Conservation (phyloP, 2,329 filamentous ascomycete species). For the Botrytis tulipae region DNA sequence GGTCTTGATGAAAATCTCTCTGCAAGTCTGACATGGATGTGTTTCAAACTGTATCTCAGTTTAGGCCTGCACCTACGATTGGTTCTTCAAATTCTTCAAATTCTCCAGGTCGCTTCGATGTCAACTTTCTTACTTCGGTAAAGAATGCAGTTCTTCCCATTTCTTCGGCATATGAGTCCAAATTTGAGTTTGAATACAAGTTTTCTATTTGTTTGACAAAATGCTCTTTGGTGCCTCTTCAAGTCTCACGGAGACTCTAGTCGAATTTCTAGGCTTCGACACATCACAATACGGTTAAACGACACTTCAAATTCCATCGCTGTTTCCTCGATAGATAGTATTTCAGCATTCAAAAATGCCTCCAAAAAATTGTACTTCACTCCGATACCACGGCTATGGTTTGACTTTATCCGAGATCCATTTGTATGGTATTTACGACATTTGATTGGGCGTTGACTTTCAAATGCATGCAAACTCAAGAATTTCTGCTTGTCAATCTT, state of each 20-base stretch:
- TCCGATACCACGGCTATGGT: neutral
- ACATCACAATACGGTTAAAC: neutral
- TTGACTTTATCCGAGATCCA: neutral
- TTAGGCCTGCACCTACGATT: neutral
- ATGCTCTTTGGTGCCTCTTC: neutral
- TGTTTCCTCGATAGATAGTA: neutral
- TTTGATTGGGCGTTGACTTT: neutral
- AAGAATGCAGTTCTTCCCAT: neutral
- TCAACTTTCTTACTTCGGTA: constrained; percentile 1
- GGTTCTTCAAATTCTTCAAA: neutral
- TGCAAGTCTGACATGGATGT: neutral
- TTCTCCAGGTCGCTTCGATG: neutral
- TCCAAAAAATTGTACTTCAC: neutral
- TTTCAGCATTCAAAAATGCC: neutral
- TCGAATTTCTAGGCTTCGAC: neutral
- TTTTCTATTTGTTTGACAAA: neutral
- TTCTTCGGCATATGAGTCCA: constrained; percentile 1
- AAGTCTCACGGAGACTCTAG: neutral
- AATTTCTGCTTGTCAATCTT: constrained; percentile 9
- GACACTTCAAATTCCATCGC: neutral
- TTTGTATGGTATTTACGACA: neutral
- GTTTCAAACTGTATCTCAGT: neutral
- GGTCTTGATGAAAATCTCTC: neutral
- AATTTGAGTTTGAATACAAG: too few relatives aligned
- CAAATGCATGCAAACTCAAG: constrained; percentile 12